phyloP scores from a whole-genome alignment of 2,329 filamentous ascomycete genomes.

The Xylaria sp. region DNA sequence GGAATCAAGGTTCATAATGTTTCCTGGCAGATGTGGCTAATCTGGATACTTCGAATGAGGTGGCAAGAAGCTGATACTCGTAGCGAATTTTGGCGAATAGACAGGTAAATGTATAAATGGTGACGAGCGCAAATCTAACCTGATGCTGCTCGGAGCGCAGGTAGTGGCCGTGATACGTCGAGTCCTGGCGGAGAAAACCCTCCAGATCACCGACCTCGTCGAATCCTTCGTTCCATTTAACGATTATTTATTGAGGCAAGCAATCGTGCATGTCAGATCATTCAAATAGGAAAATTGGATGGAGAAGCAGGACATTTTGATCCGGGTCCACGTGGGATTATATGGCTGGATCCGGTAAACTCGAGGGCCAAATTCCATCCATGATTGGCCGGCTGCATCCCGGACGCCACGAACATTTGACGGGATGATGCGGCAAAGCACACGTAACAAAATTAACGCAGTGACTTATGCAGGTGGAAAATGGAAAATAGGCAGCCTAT shows the following conservation, averaged over 20 bases:
- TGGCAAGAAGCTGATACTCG: neutral
- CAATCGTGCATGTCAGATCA: neutral
- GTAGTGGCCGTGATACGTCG: neutral
- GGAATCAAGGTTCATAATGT: neutral
- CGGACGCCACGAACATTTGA: neutral
- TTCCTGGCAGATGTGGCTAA: neutral
- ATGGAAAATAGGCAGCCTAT: neutral
- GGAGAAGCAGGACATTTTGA: slow-evolving; percentile 24
- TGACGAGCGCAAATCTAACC: neutral
- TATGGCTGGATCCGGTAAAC: slow-evolving; percentile 26
- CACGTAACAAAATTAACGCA: neutral
- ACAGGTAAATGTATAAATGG: neutral
- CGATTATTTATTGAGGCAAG: no score
- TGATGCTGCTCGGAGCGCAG: no score
- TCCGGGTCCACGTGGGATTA: slow-evolving; percentile 27
- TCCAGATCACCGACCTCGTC: neutral
- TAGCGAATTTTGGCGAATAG: neutral
- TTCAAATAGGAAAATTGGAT: neutral
- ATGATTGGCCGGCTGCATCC: slow-evolving; percentile 24
- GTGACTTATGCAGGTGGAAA: slow-evolving; percentile 6
- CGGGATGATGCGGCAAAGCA: neutral
- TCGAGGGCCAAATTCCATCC: neutral
- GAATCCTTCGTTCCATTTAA: no score
- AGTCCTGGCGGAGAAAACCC: slow-evolving; percentile 11
- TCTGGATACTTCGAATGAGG: neutral